Evolutionary conservation across 1,284 basidiomycete genomes (phyloP).

Genomic region (Trametes sp.): DNA sequence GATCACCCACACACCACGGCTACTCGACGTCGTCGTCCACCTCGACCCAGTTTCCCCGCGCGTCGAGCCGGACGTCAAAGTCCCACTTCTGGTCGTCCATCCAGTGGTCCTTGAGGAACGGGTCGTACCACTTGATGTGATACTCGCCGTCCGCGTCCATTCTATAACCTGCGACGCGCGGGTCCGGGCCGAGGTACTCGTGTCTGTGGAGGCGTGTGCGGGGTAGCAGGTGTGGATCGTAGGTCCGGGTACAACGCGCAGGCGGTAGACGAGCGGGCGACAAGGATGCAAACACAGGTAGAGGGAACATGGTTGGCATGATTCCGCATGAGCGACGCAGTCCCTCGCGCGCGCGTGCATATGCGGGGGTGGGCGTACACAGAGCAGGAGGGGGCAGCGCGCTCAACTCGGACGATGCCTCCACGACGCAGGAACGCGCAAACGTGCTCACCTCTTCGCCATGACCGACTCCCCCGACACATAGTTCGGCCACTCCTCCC

Average conservation of each 20-base stretch:
- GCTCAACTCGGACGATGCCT: conserved; percentile 14
- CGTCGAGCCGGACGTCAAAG: conserved; percentile 44
- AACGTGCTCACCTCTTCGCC: conserved; percentile 42
- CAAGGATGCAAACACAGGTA: not conserved
- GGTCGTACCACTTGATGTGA: conserved; percentile 53
- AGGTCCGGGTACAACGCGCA: not conserved
- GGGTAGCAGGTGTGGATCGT: not conserved
- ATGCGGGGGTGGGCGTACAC: not conserved
- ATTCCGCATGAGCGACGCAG: not conserved
- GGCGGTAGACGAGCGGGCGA: not conserved
- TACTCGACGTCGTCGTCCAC: conserved; percentile 21
- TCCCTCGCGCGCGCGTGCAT: not conserved
- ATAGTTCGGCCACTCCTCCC: conserved; percentile 43
- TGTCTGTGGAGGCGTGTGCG: conserved; percentile 40
- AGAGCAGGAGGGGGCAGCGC: conserved; percentile 3
- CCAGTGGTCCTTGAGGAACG: conserved; percentile 53
- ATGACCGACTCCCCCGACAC: conserved; percentile 47
- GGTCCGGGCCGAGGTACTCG: conserved; percentile 53
- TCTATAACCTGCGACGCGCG: conserved; percentile 50
- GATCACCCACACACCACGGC: too few relatives aligned
- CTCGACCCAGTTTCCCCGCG: conserved; percentile 42
- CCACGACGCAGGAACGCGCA: not conserved
- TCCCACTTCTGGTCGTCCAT: conserved; percentile 52
- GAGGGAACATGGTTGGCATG: not conserved
- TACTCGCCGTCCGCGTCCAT: conserved; percentile 48